A percentile compares a stretch with the other conserved stretches of the same genome.
Conservation (phyloP, 495 filamentous ascomycete genomes). For the Pseudotulostoma volvatum region DNA sequence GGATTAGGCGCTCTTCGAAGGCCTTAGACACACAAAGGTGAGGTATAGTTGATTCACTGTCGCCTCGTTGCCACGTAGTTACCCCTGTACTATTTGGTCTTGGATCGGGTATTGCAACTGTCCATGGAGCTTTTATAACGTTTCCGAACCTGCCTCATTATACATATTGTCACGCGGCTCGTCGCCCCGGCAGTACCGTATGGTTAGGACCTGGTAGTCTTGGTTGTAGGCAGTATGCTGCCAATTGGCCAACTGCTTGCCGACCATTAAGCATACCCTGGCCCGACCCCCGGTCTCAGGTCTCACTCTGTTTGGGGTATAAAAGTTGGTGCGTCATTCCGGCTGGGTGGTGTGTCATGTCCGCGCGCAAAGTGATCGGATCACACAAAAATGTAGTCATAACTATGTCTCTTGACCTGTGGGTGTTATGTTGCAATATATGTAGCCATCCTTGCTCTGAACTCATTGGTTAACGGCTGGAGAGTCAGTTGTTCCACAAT, state of each 20-base stretch:
- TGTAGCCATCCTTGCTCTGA: no score
- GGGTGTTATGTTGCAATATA: no score
- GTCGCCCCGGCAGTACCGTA: neutral
- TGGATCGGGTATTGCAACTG: no score
- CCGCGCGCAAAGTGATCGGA: no score
- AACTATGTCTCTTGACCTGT: no score
- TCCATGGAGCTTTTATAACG: no score
- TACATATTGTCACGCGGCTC: slow-evolving; percentile 3
- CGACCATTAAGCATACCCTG: slow-evolving; percentile 5
- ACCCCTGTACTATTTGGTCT: no score
- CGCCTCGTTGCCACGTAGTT: no score
- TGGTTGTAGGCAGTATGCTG: no score
- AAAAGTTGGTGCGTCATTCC: slow-evolving; percentile 5
- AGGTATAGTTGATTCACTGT: slow-evolving; percentile 6
- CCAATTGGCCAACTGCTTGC: neutral
- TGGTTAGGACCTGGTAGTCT: slow-evolving; percentile 1
- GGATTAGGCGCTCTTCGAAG: neutral
- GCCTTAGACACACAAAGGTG: neutral
- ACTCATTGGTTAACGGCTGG: no score
- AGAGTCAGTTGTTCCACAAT: no score
- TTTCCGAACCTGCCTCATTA: slow-evolving; percentile 1
- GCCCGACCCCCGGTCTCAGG: neutral
- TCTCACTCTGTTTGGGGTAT: slow-evolving; percentile 1
- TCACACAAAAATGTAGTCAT: no score
- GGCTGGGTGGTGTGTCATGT: slow-evolving; percentile 8